phyloP scores from a whole-genome alignment of 345 rosid species.

The Salix koriyanagi region DNA sequence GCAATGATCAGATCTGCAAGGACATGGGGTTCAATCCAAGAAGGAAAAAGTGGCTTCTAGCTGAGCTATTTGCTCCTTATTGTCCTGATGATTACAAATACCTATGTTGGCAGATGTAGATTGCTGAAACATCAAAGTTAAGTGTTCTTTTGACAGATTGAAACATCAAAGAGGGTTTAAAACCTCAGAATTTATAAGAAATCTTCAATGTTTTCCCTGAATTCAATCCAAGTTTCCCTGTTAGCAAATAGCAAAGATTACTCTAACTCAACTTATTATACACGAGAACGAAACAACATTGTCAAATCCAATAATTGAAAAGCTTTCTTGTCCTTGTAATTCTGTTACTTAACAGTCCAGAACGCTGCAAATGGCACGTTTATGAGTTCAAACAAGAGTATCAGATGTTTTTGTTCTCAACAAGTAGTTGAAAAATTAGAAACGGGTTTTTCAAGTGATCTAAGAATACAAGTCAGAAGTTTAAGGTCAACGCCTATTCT shows the following conservation, averaged over 20 bases:
- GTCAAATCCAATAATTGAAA: background rate
- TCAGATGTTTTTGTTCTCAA: background rate
- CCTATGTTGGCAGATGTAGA: background rate
- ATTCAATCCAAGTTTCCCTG: background rate
- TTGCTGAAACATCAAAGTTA: background rate
- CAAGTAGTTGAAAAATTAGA: background rate
- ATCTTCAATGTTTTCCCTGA: background rate
- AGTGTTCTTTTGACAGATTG: background rate
- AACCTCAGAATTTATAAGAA: background rate
- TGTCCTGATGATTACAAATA: slow-evolving; percentile 23
- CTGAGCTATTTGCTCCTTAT: slow-evolving; percentile 27
- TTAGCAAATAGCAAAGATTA: background rate
- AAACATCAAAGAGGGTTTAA: background rate
- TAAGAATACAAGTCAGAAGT: too few species aligned
- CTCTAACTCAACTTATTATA: background rate
- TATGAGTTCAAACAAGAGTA: background rate
- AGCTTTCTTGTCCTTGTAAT: background rate
- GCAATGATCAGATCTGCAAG: slow-evolving; percentile 30
- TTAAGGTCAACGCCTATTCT: too few species aligned
- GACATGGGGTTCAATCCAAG: slow-evolving; percentile 34
- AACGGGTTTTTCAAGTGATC: too few species aligned
- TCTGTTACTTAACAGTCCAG: background rate
- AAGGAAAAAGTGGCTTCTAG: slow-evolving; percentile 24
- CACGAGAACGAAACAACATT: background rate
- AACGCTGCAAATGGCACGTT: background rate